These are phyloP conservation scores for Phytophthora sp. DNA, from an alignment of 352 stramenopile species.

Conservation along the genomic window DNA sequence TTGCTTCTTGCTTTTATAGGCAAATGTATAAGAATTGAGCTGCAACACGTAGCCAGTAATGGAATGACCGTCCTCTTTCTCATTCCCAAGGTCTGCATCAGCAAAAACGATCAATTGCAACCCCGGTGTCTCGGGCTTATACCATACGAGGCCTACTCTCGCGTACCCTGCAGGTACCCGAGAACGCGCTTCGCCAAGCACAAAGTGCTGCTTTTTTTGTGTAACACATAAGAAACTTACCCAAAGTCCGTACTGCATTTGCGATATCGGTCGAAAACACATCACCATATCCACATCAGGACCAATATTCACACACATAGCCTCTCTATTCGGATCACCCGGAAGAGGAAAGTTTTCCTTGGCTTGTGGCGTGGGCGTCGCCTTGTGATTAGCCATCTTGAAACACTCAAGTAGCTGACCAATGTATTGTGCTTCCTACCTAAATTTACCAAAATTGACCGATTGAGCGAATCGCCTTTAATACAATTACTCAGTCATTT, in stretches of 20 bases:
- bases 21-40: slow-evolving; percentile 13
- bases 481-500: too few species aligned
- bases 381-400: slow-evolving; percentile 9
- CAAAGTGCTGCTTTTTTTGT: slow-evolving; percentile 15
- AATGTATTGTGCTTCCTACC: too few species aligned
- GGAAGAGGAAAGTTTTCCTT: slow-evolving; percentile 4
- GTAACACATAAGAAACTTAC: slow-evolving; percentile 12
- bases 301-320: slow-evolving; percentile 6
- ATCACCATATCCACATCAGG: slow-evolving; percentile 6
- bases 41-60: slow-evolving; percentile 19
- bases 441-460: too few species aligned
- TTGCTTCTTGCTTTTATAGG: slow-evolving; percentile 13
- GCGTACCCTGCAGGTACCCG: slow-evolving; percentile 13
- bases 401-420: not conserved
- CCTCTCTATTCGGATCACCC: slow-evolving; percentile 3
- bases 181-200: slow-evolving; percentile 19
- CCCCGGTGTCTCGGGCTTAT: not conserved
- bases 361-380: slow-evolving; percentile 1
- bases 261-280: slow-evolving; percentile 15
- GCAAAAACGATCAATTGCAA: slow-evolving; percentile 2
- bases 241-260: slow-evolving; percentile 8
- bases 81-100: slow-evolving; percentile 16
- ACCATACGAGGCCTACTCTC: slow-evolving; percentile 8
- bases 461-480: too few species aligned
- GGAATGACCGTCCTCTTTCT: slow-evolving; percentile 15